Conservation (phyloP, 345 rosid species). For the Populus simonii region DNA sequence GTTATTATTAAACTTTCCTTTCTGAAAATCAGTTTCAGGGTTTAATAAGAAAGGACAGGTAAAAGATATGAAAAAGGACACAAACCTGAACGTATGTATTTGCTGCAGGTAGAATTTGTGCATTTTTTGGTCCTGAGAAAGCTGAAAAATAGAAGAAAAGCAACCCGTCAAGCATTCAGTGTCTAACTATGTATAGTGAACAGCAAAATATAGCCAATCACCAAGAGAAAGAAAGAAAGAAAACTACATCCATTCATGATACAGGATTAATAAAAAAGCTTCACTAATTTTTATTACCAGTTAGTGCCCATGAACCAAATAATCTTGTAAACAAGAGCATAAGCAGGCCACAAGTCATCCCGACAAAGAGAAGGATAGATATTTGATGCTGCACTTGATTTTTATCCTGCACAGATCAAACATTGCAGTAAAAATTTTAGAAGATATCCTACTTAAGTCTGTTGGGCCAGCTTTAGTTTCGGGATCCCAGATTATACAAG, state of each 20-base stretch:
- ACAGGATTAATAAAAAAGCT: not conserved
- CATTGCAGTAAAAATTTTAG: not conserved
- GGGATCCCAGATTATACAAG: too few species aligned
- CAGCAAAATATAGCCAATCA: not conserved
- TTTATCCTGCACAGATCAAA: slow-evolving; percentile 54
- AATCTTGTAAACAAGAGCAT: slow-evolving; percentile 68
- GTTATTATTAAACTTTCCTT: not conserved
- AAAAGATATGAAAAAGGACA: slow-evolving; percentile 8
- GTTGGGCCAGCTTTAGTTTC: too few species aligned
- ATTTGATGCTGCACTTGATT: slow-evolving; percentile 83
- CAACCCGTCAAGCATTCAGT: not conserved
- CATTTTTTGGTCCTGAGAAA: slow-evolving; percentile 70
- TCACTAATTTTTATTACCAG: slow-evolving; percentile 45
- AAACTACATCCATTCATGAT: not conserved
- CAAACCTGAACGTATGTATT: slow-evolving; percentile 83
- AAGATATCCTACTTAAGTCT: not conserved
- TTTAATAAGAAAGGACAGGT: not conserved
- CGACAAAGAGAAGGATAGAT: slow-evolving; percentile 73
- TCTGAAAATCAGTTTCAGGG: not conserved
- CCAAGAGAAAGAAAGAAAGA: not conserved
- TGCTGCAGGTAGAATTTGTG: slow-evolving; percentile 72
- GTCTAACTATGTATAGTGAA: not conserved
- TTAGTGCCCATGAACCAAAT: slow-evolving; percentile 73
- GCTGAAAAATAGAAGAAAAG: slow-evolving; percentile 41
- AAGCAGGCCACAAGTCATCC: slow-evolving; percentile 61